phyloP scores from a whole-genome alignment of 2,329 filamentous ascomycete species.

The Fusarium concolor region DNA sequence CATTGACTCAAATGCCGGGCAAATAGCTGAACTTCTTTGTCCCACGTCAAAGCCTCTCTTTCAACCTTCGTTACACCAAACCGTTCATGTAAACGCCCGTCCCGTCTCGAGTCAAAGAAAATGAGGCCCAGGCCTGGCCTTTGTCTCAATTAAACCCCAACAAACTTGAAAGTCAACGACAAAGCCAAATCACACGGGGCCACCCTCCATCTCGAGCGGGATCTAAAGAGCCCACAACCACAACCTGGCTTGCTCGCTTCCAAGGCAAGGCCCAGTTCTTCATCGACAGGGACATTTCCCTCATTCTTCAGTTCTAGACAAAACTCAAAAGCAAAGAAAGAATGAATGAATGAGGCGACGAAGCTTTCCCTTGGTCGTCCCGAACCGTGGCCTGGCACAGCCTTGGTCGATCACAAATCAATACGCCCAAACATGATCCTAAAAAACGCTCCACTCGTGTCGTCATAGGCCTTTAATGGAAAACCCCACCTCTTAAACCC shows the following conservation, averaged over 20 bases:
- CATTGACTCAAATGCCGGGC: conserved; percentile 12
- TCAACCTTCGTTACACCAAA: conserved; percentile 19
- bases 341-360: conserved; percentile 18
- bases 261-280: conserved; percentile 22
- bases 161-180: not conserved
- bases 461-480: conserved; percentile 33
- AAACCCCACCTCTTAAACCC: conserved; percentile 31
- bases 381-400: conserved; percentile 38
- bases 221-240: conserved; percentile 14
- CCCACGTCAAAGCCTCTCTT: not conserved
- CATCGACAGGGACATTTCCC: conserved; percentile 33
- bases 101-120: conserved; percentile 3
- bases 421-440: not conserved
- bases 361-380: conserved; percentile 28
- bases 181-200: conserved; percentile 28
- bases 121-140: not conserved
- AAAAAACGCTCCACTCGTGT: conserved; percentile 27
- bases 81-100: conserved; percentile 22
- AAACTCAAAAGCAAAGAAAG: not conserved
- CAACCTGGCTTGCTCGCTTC: no score
- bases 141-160: conserved; percentile 11
- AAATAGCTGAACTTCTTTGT: conserved; percentile 20
- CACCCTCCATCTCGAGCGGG: conserved; percentile 35
- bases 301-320: conserved; percentile 11
- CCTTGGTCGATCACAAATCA: conserved; percentile 21